Base-by-base conservation (phyloP, 345 rosid genomes). In the Eucalyptus sideroxylon region DNA sequence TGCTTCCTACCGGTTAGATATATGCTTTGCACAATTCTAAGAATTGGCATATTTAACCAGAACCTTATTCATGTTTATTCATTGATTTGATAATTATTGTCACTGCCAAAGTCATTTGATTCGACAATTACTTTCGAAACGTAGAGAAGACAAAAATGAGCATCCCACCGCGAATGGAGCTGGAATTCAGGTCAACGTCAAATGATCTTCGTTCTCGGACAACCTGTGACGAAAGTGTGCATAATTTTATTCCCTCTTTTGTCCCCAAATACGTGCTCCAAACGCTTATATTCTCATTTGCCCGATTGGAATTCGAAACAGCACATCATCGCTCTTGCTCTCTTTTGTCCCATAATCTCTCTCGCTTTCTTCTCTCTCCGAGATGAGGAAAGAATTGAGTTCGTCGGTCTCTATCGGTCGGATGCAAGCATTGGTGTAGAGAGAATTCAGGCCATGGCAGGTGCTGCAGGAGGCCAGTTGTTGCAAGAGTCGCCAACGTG, bases 401-500 rank as follows among this genome's bases (percentile, higher is more conserved):
- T 26, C 31, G 7, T 60, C 16, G 15, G 6, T 60, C 80, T 16
- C 44, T 9, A 23, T 34, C 2, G 1, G 44, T 37, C 24, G 14
- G 24, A 69, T 0, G 7, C 81, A 10, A 72, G 45, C 45, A 10
- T 37, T 42, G 13, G 82, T 72, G 11, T 72, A 37, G 82, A 37
- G 13, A 34, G 81, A 34, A 9, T 16, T 34, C 12, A 5, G 44
- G 50, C 67, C 86, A 95, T 95, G 96, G 94, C 93, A 12, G 92
- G 82, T 87, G 86, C 83, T 55, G 26, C 87, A 3, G 94, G 93
- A 88, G 96, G 91, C 1, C 90, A 91, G 81, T 50, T 93, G 7
- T 50, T 94, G 89, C 88, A 91, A 85, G 88, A 92, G 81, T 94
- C 97, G 8, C 97, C 97, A 8, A 95, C 96, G 24, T 95, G 97